Conservation (phyloP, 139 green algal genomes). For the Haematococcus lacustris region DNA sequence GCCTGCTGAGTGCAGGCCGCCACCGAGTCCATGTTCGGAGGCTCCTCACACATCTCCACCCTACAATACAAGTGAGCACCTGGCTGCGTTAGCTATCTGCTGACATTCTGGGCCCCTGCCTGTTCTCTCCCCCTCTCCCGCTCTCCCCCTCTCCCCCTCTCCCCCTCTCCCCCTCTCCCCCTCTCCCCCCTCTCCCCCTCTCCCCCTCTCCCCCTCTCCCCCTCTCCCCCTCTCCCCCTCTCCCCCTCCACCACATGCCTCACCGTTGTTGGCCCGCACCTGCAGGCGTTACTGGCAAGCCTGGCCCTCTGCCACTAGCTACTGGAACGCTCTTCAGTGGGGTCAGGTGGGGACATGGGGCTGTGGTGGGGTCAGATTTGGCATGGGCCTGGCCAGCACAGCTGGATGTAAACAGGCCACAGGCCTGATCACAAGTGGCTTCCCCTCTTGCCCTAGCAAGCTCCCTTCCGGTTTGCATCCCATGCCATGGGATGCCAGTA, state of each 20-base stretch:
- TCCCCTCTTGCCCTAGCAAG: too few species aligned
- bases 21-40: neutral
- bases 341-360: neutral
- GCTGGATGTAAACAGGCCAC: neutral
- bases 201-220: too few species aligned
- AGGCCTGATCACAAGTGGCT: neutral
- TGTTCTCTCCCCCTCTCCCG: too few species aligned
- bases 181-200: too few species aligned
- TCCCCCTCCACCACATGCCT: too few species aligned
- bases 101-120: too few species aligned
- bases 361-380: neutral
- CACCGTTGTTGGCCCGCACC: too few species aligned
- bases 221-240: too few species aligned
- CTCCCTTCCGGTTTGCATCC: too few species aligned
- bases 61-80: neutral
- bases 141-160: too few species aligned
- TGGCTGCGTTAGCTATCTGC: neutral
- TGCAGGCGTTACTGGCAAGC: slow-evolving; percentile 25
- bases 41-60: neutral
- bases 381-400: neutral
- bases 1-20: neutral
- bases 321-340: slow-evolving; percentile 19
- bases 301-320: slow-evolving; percentile 24
- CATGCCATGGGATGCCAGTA: neutral
- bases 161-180: too few species aligned